Evolutionary conservation across 2,329 filamentous ascomycete species (phyloP).

Genomic region (Diaporthe citrichinensis): DNA sequence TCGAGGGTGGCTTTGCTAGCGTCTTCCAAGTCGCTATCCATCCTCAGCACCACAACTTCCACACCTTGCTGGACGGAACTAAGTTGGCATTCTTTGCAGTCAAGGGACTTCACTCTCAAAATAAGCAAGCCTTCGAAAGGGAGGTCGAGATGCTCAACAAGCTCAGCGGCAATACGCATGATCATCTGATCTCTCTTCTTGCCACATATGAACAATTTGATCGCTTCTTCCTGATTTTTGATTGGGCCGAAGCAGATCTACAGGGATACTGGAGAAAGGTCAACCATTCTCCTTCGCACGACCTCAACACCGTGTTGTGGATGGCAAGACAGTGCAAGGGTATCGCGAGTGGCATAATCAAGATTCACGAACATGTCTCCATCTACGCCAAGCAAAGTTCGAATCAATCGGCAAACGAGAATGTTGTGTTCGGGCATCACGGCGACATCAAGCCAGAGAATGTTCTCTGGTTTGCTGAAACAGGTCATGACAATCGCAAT

Average conservation of each 20-base stretch:
- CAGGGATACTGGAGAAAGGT: constrained; percentile 34
- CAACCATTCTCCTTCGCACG: not conserved
- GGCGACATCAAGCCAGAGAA: constrained; percentile 37
- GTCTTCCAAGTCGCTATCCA: constrained; percentile 42
- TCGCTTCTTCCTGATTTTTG: constrained; percentile 42
- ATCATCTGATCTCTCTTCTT: constrained; percentile 43
- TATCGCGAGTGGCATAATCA: constrained; percentile 37
- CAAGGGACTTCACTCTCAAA: constrained; percentile 36
- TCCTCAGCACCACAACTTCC: constrained; percentile 42
- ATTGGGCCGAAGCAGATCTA: constrained; percentile 43
- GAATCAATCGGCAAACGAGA: not conserved
- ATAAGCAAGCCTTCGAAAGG: constrained; percentile 30
- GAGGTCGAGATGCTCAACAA: constrained; percentile 44
- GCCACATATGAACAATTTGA: constrained; percentile 40
- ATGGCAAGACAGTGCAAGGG: constrained; percentile 41
- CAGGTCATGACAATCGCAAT: not conserved
- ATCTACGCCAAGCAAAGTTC: not conserved
- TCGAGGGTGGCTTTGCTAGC: constrained; percentile 35
- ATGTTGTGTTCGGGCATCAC: constrained; percentile 23
- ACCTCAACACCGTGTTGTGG: constrained; percentile 30
- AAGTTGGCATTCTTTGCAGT: constrained; percentile 28
- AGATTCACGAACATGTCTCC: constrained; percentile 39
- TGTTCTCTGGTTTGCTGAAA: constrained; percentile 13
- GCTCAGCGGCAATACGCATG: constrained; percentile 40
- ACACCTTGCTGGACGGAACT: not conserved